Percentiles rank a stretch among this genome's conserved stretches.
Conservation (phyloP, 140 eudicot genomes). For the Anethum foeniculum region DNA sequence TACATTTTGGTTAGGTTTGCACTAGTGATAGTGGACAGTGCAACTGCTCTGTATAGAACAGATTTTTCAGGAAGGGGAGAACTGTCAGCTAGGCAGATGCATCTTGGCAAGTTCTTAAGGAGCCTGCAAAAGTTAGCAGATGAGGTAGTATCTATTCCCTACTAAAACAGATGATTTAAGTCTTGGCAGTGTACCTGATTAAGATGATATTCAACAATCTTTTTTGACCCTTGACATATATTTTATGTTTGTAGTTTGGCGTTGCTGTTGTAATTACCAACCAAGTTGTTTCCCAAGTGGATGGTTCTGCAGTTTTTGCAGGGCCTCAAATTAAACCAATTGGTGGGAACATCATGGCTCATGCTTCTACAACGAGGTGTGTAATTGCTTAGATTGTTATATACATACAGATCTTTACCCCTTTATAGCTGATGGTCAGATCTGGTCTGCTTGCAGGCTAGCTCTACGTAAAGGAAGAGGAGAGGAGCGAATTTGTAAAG, state of each 20-base stretch:
- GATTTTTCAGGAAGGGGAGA: constrained; percentile 96
- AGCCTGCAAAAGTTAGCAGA: constrained; percentile 96
- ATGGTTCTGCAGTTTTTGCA: constrained; percentile 86
- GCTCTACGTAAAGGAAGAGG: constrained; percentile 90
- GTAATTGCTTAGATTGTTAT: constrained; percentile 3
- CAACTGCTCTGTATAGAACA: constrained; percentile 94
- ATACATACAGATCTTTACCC: background rate
- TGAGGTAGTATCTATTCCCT: constrained; percentile 41
- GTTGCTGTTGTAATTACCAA: constrained; percentile 95
- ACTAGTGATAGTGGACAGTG: constrained; percentile 93
- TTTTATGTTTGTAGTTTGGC: constrained; percentile 49
- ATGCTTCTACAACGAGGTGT: constrained; percentile 96
- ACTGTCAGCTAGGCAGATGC: constrained; percentile 92
- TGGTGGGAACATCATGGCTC: constrained; percentile 98
- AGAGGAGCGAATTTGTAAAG: constrained; percentile 91
- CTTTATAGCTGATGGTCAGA: background rate
- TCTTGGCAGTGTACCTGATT: background rate
- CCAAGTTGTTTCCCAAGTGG: constrained; percentile 98
- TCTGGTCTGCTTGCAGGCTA: constrained; percentile 33
- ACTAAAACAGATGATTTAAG: background rate
- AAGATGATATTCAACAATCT: background rate
- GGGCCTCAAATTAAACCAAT: constrained; percentile 96
- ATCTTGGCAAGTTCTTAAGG: constrained; percentile 91
- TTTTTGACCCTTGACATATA: background rate
- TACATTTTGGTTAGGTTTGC: constrained; percentile 53